Evolutionary conservation across 2,329 filamentous ascomycete species (phyloP), one percentile per base, ranked within the genome.

Genomic region (Botrytis fragariae): DNA sequence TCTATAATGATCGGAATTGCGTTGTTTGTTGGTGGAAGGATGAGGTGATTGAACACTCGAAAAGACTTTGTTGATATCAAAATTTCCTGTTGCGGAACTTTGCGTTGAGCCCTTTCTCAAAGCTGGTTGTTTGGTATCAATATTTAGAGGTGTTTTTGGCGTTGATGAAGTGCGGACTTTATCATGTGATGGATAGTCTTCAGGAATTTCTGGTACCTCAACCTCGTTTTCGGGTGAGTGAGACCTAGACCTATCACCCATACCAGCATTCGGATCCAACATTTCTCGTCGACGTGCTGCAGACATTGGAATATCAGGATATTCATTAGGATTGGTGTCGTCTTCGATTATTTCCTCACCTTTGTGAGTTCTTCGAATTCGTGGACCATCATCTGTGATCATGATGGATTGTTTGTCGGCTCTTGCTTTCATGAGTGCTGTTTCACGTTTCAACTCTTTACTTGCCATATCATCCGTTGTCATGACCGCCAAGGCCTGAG

Each of bases 291-390:
- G 83, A 61, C 79, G 78, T 64, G 77, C 65, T 44, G 76, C 77
- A 59, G 78, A 72, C 62, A 76, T 79, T n/a, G 77, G 76, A n/a
- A 70, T 77, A 57, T 79, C 80, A 61, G 70, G 72, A 18, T 57
- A 69, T 32, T 69, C 65, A 42, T 44, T 69, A 83, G 80, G 59
- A 83, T 83, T 74, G 80, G 83, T 86, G 48, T 97, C 93, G 63
- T 92, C 90, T 75, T 95, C 94, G 25, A 98, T 87, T 25, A 97
- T 83, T 81, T 98, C 96, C 74, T 98, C 95, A 20, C 96, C 96
- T 82, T 98, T 98, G 84, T 98, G 95, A 3, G 95, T 98, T 77
- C 93, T 90, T 78, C 94, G 89, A 73, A 98, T 91, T 4, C 94
- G 90, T 6, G 95, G 92, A 1, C 89, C 94, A 67, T 79, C 87